These are phyloP conservation scores for Trebouxia sp. DNA, from an alignment of 139 green algal species.

Conservation along the genomic window DNA sequence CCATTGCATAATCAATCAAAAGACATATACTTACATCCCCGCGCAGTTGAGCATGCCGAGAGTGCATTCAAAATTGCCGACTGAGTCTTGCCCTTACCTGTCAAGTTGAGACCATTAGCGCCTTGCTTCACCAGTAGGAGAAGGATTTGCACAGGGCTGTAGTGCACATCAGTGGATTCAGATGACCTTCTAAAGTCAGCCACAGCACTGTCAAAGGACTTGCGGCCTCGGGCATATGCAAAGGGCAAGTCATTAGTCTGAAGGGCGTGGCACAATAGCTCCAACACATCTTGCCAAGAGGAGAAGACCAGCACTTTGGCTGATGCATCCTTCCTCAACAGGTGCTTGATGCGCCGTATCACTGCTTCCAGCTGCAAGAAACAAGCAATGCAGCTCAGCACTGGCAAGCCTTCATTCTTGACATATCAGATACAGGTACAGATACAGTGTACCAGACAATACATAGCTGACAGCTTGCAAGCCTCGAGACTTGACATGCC, in stretches of 20 bases:
- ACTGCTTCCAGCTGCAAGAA: constrained; percentile 69
- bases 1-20: too few relatives aligned
- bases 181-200: constrained; percentile 43
- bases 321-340: constrained; percentile 42
- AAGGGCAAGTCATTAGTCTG: constrained; percentile 56
- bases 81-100: not conserved
- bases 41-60: too few relatives aligned
- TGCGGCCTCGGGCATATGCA: constrained; percentile 42
- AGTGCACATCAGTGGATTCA: not conserved
- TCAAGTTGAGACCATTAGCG: constrained; percentile 79
- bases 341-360: constrained; percentile 64
- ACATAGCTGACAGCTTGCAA: too few relatives aligned
- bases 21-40: too few relatives aligned
- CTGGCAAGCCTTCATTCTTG: too few relatives aligned
- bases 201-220: constrained; percentile 60
- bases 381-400: too few relatives aligned
- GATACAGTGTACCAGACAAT: too few relatives aligned
- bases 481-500: too few relatives aligned
- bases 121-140: constrained; percentile 77
- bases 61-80: too few relatives aligned
- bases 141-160: constrained; percentile 52
- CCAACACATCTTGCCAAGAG: constrained; percentile 80
- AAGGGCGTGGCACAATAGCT: constrained; percentile 63
- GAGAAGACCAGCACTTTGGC: constrained; percentile 81
- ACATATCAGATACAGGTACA: too few relatives aligned